phyloP scores from a whole-genome alignment of 176 grass and related monocot genomes.

The Aegilops sharonensis region DNA sequence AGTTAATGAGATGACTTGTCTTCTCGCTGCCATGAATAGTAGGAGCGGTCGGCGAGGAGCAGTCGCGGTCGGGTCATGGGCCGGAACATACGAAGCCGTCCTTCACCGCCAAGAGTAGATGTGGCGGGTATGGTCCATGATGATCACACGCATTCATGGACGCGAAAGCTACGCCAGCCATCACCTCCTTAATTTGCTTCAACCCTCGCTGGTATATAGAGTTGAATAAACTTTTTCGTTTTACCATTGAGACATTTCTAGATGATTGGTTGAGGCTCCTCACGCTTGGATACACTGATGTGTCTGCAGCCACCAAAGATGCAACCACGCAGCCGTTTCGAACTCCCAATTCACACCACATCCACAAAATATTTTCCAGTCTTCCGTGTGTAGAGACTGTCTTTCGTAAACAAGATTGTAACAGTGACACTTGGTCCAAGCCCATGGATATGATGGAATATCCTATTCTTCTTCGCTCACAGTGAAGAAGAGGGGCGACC shows the following conservation, averaged over 20 bases:
- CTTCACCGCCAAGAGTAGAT: background rate
- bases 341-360: too few relatives aligned
- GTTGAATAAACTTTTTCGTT: background rate
- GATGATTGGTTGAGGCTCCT: background rate
- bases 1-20: background rate
- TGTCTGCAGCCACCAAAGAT: background rate
- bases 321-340: background rate
- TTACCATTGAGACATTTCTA: background rate
- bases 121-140: background rate
- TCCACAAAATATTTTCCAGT: too few relatives aligned
- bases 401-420: background rate
- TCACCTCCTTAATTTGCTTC: background rate
- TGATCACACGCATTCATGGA: background rate
- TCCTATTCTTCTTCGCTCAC: too few relatives aligned
- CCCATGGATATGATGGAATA: background rate
- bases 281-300: background rate
- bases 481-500: too few relatives aligned
- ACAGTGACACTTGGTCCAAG: background rate
- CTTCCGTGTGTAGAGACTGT: too few relatives aligned
- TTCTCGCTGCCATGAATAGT: background rate
- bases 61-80: background rate
- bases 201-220: background rate
- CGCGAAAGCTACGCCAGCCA: background rate
- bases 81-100: background rate
- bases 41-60: background rate